Percentiles rank a stretch among this genome's conserved stretches.
Evolutionary conservation across 192 early-diverging fungal genomes (phyloP).

Genomic region (Entophlyctis helioformis): DNA sequence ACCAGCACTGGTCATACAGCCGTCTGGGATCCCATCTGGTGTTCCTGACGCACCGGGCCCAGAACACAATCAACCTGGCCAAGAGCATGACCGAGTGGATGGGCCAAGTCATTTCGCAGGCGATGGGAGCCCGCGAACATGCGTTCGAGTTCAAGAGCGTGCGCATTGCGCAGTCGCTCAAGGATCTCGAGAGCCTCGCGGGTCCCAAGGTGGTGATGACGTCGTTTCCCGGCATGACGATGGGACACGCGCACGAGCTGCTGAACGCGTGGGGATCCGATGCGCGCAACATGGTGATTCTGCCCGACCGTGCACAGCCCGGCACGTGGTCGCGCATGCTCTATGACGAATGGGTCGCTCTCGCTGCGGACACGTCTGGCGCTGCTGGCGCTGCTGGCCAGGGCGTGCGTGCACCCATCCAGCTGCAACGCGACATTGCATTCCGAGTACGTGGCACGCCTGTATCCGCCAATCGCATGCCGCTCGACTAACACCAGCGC

Average conservation of each 20-base stretch:
- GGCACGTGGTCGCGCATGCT: conserved; percentile 53
- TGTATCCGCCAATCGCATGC: background rate
- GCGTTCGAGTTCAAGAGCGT: conserved; percentile 87
- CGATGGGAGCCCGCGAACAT: no score
- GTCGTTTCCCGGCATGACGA: conserved; percentile 62
- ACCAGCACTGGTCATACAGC: conserved; percentile 70
- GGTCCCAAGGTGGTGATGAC: conserved; percentile 80
- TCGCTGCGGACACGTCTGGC: conserved; percentile 4
- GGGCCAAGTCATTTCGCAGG: conserved; percentile 64
- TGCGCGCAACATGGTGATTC: conserved; percentile 49
- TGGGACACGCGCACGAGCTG: conserved; percentile 70
- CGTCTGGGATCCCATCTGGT: conserved; percentile 50
- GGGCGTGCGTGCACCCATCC: conserved; percentile 2
- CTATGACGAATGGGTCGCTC: conserved; percentile 48
- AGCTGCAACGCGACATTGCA: conserved; percentile 16
- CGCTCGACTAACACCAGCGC: no score
- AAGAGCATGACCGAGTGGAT: conserved; percentile 95
- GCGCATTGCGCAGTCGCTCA: no score
- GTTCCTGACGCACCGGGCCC: conserved; percentile 63
- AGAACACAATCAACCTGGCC: conserved; percentile 69
- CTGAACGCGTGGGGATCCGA: conserved; percentile 58
- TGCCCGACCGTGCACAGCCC: conserved; percentile 68
- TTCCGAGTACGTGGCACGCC: conserved; percentile 6
- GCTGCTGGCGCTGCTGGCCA: conserved; percentile 25
- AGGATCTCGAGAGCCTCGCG: conserved; percentile 53